Evolutionary conservation across 495 filamentous ascomycete species (phyloP), one percentile per base, ranked within the genome.

Genomic region (Pseudevernia furfuracea): DNA sequence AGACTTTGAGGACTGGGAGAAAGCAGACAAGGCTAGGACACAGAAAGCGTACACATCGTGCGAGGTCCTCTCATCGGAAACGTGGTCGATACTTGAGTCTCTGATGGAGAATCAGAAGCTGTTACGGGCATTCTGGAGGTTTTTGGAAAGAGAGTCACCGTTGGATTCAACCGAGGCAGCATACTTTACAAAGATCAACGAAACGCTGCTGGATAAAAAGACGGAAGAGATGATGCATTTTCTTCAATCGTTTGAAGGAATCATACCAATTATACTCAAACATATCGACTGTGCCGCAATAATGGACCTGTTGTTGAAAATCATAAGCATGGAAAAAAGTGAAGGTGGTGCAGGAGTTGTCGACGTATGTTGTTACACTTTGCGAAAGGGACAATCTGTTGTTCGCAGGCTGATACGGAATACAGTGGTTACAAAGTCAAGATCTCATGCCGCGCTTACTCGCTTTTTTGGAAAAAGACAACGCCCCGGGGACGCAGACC

Each of bases 161-260:
- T 81, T 99, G 59, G 93, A 97, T 72, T 87, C 92, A 32, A 79
- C 96, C 3, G 92, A 96, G 76, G 94, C 94, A 9, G 91, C 92
- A 67, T 97, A 97, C 69, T 99, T 99, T 73, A 97, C 94, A 21
- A 99, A 97, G 72, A 91, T 99, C 68, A 97, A 97, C 76, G 94
- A 99, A 74, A 87, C 91, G 4, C 77, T 99, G 23, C 86, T 99
- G 61, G 95, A 97, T 74, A 95, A 92, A 75, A 97, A 97, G 82
- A 97, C 95, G 38, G 89, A 92, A 67, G 92, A 96, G 66, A 97
- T 97, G 91, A 76, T 99, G 52, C 86, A 86, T 21, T 85, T 97
- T 58, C 82, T 97, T 67, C 94, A 90, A 72, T 87, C 87, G 4
- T 70, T 96, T 57, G 86, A 93, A 38, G 85, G 86, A 44, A 88